Evolutionary conservation across 129 eudicot genomes (phyloP), one percentile per base, ranked within the genome.

Genomic region (Escallonia herrerae): DNA sequence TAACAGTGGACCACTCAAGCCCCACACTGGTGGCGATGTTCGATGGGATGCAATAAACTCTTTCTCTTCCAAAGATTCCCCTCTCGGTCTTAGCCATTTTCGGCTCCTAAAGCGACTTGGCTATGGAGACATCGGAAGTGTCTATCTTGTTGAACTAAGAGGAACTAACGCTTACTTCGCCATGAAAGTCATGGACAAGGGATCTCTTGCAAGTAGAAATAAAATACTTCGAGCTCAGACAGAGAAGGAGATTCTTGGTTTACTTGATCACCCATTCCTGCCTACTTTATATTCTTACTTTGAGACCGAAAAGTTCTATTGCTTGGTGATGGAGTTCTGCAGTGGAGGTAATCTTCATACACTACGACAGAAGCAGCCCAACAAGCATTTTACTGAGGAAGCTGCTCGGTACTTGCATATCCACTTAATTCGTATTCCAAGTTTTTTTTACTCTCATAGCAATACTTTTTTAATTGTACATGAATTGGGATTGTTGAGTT

Each of bases 41-140:
- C 70, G 96, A 78, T 89, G 96, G 96, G 96, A 89, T 68, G 96
- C 96, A 54, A 78, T 89, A 13, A 82, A 68, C 66, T 69, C 79
- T 1, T 50, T 67, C 3, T 63, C 83, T 52, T 61, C 77, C 7
- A 81, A 55, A 79, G 96, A 84, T 43, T 65, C 81, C 0, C 89
- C 90, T 10, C 79, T 89, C 58, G 89, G 89, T 51, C 71, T 89
- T 70, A 85, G 80, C 71, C 96, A 89, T 76, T 89, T 89, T 72
- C 79, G 96, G 58, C 78, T 89, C 75, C 69, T 89, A 72, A 89
- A 89, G 60, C 76, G 96, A 68, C 84, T 89, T 65, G 96, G 96
- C 33, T 89, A 91, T 76, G 96, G 96, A 71, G 96, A 89, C 74
- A 89, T 89, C 65, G 96, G 96, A 53, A 89, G 96, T 66, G 96